Conservation (phyloP, 345 rosid genomes). For the Orychophragmus violaceus region DNA sequence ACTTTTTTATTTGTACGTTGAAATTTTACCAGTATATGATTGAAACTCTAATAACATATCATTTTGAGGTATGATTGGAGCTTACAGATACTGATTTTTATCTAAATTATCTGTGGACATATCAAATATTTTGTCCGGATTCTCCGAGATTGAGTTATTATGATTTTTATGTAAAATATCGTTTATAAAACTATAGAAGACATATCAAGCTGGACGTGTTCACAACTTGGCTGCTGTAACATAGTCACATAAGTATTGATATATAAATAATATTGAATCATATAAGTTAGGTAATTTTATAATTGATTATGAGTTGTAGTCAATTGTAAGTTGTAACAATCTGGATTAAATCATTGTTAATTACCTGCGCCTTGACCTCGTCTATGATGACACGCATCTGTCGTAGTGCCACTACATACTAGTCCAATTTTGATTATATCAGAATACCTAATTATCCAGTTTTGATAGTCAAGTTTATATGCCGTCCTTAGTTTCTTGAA, state of each 20-base stretch:
- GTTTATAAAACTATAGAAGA: neutral
- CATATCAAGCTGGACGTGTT: neutral
- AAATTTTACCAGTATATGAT: neutral
- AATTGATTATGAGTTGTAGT: neutral
- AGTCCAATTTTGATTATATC: neutral
- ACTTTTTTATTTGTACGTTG: neutral
- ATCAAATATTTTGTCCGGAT: neutral
- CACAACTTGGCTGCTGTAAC: conserved; percentile 14
- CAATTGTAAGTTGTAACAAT: neutral
- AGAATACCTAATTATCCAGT: neutral
- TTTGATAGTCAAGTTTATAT: no score
- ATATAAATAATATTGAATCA: neutral
- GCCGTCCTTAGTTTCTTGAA: no score
- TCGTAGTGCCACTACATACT: neutral
- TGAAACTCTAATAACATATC: neutral
- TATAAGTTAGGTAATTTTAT: neutral
- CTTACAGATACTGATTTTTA: neutral
- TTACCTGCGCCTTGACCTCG: neutral
- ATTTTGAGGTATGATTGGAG: neutral
- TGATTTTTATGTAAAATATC: neutral
- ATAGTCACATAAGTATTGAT: neutral
- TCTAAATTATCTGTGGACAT: neutral
- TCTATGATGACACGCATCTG: neutral
- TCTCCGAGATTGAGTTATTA: neutral
- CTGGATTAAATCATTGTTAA: neutral